These are phyloP conservation scores for Trypanosoma lewisi DNA, from an alignment of 208 protist genomes.

Conservation along the genomic window DNA sequence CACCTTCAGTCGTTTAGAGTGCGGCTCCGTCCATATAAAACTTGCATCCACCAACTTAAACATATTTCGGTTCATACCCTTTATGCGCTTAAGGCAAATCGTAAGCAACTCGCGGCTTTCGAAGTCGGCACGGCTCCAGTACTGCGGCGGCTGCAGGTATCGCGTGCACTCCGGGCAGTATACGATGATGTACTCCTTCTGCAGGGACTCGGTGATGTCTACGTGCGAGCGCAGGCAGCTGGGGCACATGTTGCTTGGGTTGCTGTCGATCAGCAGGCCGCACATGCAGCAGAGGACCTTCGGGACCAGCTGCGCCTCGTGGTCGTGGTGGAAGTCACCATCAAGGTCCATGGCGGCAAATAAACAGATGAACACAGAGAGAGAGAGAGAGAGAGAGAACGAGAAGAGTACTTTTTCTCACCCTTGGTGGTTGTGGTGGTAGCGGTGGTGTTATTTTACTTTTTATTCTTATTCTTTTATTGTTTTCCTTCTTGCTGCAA, in stretches of 20 bases:
- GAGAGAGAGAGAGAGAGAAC: neutral
- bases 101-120: conserved; percentile 98
- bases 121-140: conserved; percentile 93
- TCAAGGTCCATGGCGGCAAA: conserved; percentile 50
- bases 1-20: conserved; percentile 98
- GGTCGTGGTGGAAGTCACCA: conserved; percentile 32
- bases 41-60: conserved; percentile 97
- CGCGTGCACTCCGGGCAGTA: conserved; percentile 93
- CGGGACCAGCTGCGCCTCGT: conserved; percentile 37
- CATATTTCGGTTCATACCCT: conserved; percentile 88
- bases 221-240: conserved; percentile 95
- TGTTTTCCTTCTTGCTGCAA: too few relatives aligned
- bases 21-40: conserved; percentile 99
- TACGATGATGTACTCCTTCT: conserved; percentile 95
- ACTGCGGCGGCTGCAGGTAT: conserved; percentile 97
- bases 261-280: conserved; percentile 94
- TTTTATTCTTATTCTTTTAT: conserved; percentile 4
- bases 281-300: conserved; percentile 97
- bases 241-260: conserved; percentile 99
- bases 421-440: neutral
- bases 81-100: conserved; percentile 96
- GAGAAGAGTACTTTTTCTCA: neutral
- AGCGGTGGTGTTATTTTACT: neutral
- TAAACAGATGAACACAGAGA: neutral
- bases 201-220: conserved; percentile 98